A percentile compares a stretch with the other conserved stretches of the same genome.
Conservation (phyloP, 257 asterid genomes). For the Linderniella brevidens region DNA sequence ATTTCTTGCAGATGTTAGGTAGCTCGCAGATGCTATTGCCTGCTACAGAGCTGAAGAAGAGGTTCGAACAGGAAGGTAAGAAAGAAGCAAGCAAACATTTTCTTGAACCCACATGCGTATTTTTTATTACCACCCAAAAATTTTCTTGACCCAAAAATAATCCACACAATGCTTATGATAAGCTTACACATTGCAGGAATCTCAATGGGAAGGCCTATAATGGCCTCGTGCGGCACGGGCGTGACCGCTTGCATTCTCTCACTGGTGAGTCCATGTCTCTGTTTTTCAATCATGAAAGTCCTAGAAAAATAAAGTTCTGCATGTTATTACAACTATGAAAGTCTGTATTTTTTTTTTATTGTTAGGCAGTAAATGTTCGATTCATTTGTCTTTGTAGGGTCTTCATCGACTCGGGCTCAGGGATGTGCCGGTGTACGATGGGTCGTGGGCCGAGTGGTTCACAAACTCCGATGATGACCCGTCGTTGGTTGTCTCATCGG, state of each 20-base stretch:
- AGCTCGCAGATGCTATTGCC: conserved; percentile 48
- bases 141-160: too few relatives aligned
- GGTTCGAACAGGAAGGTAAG: conserved; percentile 49
- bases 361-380: too few relatives aligned
- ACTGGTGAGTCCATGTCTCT: conserved; percentile 18
- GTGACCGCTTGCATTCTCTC: conserved; percentile 56
- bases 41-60: conserved; percentile 45
- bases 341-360: too few relatives aligned
- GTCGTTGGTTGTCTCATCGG: too few relatives aligned
- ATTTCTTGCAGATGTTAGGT: conserved; percentile 42
- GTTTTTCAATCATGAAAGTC: too few relatives aligned
- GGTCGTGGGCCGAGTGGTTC: conserved; percentile 69
- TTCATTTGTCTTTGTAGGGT: conserved; percentile 17
- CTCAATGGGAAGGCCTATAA: conserved; percentile 32
- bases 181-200: conserved; percentile 19
- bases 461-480: neutral
- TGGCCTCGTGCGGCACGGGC: conserved; percentile 60
- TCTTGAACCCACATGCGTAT: too few relatives aligned
- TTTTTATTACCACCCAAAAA: too few relatives aligned
- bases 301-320: too few relatives aligned
- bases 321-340: too few relatives aligned
- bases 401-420: conserved; percentile 46
- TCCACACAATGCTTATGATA: too few relatives aligned
- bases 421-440: conserved; percentile 40
- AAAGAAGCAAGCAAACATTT: too few relatives aligned